phyloP scores from a whole-genome alignment of 2,329 filamentous ascomycete genomes.

The Pseudogymnoascus sp. region DNA sequence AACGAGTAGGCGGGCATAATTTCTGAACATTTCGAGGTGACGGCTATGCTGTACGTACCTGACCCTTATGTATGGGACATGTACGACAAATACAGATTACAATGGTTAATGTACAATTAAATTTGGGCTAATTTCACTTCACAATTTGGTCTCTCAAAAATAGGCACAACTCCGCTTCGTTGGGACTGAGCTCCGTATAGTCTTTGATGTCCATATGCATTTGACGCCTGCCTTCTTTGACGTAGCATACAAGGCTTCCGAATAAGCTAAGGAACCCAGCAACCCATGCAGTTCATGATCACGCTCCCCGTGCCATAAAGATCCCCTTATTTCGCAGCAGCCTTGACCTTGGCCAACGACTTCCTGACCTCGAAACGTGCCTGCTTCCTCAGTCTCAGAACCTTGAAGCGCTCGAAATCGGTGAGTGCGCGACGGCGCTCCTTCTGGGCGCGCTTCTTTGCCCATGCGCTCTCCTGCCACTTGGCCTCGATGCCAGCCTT shows the following conservation, averaged over 20 bases:
- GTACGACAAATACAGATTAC: neutral
- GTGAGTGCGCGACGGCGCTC: conserved; percentile 83
- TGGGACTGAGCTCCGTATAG: conserved; percentile 6
- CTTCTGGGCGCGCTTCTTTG: conserved; percentile 83
- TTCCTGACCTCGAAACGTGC: conserved; percentile 97
- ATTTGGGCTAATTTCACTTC: conserved; percentile 1
- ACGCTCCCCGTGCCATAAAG: conserved; percentile 34
- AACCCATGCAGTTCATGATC: conserved; percentile 43
- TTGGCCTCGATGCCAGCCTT: conserved; percentile 85
- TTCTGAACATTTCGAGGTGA: conserved; percentile 6
- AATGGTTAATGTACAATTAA: neutral
- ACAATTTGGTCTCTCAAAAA: neutral
- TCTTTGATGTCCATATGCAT: conserved; percentile 54
- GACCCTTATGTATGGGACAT: neutral
- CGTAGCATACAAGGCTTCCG: conserved; percentile 60
- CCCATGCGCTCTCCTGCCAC: conserved; percentile 87
- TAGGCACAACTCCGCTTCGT: neutral
- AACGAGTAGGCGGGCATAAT: conserved; percentile 9
- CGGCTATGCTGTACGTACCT: neutral
- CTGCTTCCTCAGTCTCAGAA: conserved; percentile 98
- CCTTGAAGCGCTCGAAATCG: conserved; percentile 99
- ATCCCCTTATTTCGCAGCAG: conserved; percentile 56
- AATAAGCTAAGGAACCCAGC: conserved; percentile 52
- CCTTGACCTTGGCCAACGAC: conserved; percentile 88
- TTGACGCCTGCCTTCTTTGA: conserved; percentile 55